These are phyloP conservation scores for Arthrobotrys musiformis DNA, from an alignment of 2,329 filamentous ascomycete genomes.

Conservation along the genomic window DNA sequence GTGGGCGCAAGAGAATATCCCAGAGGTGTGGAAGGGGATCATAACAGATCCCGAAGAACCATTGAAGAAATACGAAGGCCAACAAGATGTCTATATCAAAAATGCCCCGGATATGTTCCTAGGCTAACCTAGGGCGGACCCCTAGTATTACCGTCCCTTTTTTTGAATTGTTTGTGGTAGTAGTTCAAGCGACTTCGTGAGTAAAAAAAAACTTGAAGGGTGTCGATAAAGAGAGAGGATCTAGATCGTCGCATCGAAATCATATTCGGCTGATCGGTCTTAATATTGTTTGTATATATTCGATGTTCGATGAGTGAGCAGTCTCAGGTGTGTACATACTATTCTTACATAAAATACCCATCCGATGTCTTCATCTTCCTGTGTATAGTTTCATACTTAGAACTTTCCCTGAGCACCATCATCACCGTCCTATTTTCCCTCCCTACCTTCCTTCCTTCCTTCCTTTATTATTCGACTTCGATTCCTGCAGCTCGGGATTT, in stretches of 20 bases:
- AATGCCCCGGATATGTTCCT: slow-evolving; percentile 31
- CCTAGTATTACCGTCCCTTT: neutral
- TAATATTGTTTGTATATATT: slow-evolving; percentile 21
- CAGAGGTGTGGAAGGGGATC: slow-evolving; percentile 75
- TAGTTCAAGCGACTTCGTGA: neutral
- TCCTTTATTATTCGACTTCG: no score
- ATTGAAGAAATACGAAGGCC: slow-evolving; percentile 41
- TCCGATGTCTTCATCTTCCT: neutral
- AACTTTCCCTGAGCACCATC: neutral
- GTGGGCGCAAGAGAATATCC: slow-evolving; percentile 78
- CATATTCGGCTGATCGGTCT: neutral
- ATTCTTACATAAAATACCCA: neutral
- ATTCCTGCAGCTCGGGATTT: no score
- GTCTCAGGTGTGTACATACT: slow-evolving; percentile 7
- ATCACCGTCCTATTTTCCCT: no score
- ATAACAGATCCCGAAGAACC: slow-evolving; percentile 62
- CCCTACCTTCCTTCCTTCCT: neutral
- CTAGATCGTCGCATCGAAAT: neutral
- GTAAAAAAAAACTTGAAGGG: neutral
- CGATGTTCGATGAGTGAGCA: neutral
- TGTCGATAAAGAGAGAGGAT: neutral
- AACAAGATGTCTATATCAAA: slow-evolving; percentile 27
- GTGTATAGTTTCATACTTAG: neutral
- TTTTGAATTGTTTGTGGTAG: neutral
- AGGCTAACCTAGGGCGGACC: neutral